phyloP scores from a whole-genome alignment of 2,329 filamentous ascomycete species.

The Fusarium tjaetaba region DNA sequence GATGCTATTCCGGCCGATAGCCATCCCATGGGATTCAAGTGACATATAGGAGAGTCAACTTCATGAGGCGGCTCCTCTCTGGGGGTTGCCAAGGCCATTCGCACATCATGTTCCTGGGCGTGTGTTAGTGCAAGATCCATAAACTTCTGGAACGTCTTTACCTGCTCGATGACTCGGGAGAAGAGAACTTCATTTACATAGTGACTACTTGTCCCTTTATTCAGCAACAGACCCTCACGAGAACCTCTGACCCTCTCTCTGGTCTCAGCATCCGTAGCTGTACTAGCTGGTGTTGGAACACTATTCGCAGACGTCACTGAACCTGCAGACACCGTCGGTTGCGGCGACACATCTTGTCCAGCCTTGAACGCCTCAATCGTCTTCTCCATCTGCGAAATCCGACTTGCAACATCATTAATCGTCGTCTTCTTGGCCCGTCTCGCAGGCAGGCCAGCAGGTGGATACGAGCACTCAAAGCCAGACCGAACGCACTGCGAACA shows the following conservation, averaged over 20 bases:
- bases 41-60: constrained; percentile 27
- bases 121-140: neutral
- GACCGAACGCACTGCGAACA: constrained; percentile 73
- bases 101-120: constrained; percentile 38
- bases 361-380: constrained; percentile 33
- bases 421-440: constrained; percentile 45
- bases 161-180: constrained; percentile 49
- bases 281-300: neutral
- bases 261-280: neutral
- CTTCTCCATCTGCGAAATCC: constrained; percentile 49
- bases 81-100: constrained; percentile 36
- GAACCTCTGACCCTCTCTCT: neutral
- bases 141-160: neutral
- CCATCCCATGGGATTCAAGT: constrained; percentile 48
- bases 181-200: constrained; percentile 52
- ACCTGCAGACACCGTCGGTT: neutral
- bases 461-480: constrained; percentile 46
- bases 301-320: neutral
- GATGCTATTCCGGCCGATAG: constrained; percentile 41
- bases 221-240: constrained; percentile 42
- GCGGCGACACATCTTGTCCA: neutral
- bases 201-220: constrained; percentile 47
- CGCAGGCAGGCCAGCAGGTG: constrained; percentile 36
- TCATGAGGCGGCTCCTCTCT: constrained; percentile 4
- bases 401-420: constrained; percentile 48